phyloP scores from a whole-genome alignment of 2,329 filamentous ascomycete species.

The Aspergillus sp. region DNA sequence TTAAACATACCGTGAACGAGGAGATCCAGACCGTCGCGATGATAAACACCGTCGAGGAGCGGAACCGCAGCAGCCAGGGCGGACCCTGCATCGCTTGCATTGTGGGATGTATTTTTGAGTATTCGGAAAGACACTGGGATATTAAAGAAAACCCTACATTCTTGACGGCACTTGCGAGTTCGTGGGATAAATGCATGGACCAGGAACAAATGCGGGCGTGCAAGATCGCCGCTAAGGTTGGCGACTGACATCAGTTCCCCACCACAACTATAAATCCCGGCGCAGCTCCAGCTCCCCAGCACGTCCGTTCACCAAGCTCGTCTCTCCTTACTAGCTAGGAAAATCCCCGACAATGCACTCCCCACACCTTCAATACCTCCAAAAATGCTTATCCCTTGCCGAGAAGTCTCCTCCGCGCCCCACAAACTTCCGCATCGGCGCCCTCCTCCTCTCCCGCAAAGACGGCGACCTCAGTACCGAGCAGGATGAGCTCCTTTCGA shows the following conservation, averaged over 20 bases:
- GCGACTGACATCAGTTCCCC: conserved; percentile 3
- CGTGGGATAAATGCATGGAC: neutral
- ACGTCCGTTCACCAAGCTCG: neutral
- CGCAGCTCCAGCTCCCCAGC: neutral
- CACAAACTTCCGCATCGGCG: conserved; percentile 91
- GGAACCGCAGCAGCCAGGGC: conserved; percentile 46
- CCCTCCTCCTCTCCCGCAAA: conserved; percentile 65
- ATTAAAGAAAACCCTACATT: too few species aligned
- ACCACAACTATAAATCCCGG: neutral
- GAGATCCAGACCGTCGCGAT: conserved; percentile 52
- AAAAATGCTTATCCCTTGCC: conserved; percentile 72
- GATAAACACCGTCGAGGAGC: conserved; percentile 62
- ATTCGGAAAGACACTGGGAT: too few species aligned
- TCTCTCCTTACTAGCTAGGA: too few species aligned
- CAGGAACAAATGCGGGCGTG: neutral
- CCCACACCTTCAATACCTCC: conserved; percentile 57
- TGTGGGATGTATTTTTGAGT: neutral
- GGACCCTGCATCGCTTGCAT: conserved; percentile 10
- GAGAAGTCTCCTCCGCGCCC: conserved; percentile 78
- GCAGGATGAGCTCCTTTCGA: conserved; percentile 62
- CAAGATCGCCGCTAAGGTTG: neutral
- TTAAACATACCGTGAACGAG: conserved; percentile 27
- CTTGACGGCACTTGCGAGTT: too few species aligned
- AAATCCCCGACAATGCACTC: conserved; percentile 16
- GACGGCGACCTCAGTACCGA: conserved; percentile 24